A percentile compares a stretch with the other conserved stretches of the same genome.
Evolutionary conservation across 2,329 filamentous ascomycete species (phyloP).

Genomic region (Curvularia hawaiiensis): DNA sequence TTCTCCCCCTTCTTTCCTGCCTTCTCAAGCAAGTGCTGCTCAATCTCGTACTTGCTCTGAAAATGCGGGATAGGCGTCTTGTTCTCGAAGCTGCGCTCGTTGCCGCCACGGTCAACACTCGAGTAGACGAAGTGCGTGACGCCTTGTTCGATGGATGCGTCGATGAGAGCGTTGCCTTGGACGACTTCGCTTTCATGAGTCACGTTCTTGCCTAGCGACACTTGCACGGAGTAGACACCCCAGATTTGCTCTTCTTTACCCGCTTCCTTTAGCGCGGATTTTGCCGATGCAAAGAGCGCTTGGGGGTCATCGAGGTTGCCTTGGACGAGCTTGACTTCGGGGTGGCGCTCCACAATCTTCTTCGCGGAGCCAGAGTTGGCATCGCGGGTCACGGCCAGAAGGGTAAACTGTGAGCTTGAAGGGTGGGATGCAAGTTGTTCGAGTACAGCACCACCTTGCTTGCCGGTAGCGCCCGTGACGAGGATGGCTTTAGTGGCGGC

Average conservation of each 20-base stretch:
- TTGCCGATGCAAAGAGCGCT: slow-evolving; percentile 56
- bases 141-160: slow-evolving; percentile 60
- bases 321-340: slow-evolving; percentile 60
- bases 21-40: slow-evolving; percentile 62
- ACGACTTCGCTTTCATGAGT: slow-evolving; percentile 54
- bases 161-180: slow-evolving; percentile 65
- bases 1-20: slow-evolving; percentile 48
- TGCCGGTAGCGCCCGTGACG: slow-evolving; percentile 54
- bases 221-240: slow-evolving; percentile 68
- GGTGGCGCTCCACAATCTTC: slow-evolving; percentile 52
- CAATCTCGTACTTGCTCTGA: slow-evolving; percentile 64
- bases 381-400: slow-evolving; percentile 67
- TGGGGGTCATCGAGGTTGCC: slow-evolving; percentile 61
- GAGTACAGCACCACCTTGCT: slow-evolving; percentile 54
- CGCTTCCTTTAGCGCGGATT: slow-evolving; percentile 44
- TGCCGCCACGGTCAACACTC: slow-evolving; percentile 67
- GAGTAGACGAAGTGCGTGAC: slow-evolving; percentile 68
- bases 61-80: slow-evolving; percentile 63
- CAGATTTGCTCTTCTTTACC: slow-evolving; percentile 51
- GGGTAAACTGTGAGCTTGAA: slow-evolving; percentile 50
- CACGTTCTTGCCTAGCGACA: slow-evolving; percentile 51
- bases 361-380: slow-evolving; percentile 57
- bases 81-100: slow-evolving; percentile 56
- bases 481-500: slow-evolving; percentile 48
- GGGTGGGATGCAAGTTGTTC: slow-evolving; percentile 47